Base-by-base conservation (phyloP, 2,329 filamentous ascomycete species). In the Helotiales sp. region DNA sequence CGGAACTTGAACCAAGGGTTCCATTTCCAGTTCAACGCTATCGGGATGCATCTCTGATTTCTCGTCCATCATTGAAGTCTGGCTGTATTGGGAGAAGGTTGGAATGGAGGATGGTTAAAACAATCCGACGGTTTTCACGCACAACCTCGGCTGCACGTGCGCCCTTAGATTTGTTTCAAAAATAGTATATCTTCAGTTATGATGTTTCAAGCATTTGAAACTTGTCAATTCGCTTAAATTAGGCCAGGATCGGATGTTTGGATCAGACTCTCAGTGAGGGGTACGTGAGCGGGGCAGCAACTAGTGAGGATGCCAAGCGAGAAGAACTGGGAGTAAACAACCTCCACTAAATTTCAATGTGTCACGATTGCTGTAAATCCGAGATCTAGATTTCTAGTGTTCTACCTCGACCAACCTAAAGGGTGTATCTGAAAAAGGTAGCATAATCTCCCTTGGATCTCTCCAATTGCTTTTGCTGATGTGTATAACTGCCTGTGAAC, bases 391-490 rank as follows among this genome's bases (percentile, higher is more conserved):
- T n/a, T n/a, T n/a, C n/a, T n/a, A n/a, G n/a, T n/a, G n/a, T n/a
- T n/a, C n/a, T n/a, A n/a, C 22, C 10, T 49, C 50, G 15, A 11
- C 49, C 13, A 6, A 11, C 22, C 47, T 60, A 63, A 34, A 67
- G 24, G 4, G 65, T 64, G 26, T 64, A 67, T 47, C 65, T 34
- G 34, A 57, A 64, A 45, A 64, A 63, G 1, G 65, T 67, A 34
- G 65, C 65, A 47, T 64, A 28, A 60, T 67, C 65, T 32, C 61
- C 65, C 45, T 47, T 47, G 30, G 60, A 54, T 22, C 61, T 40
- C 47, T 64, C 61, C 10, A 24, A 22, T 5, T 4, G 37, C 55
- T 62, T 63, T n/a, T 67, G 40, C 8, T 67, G 54, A 26, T 61
- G 45, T 3, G 57, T 64, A 37, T 67, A 63, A 24, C 34, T 63